Evolutionary conservation across 163 green algal species (phyloP).

Genomic region (Chlamydomonas reinhardtii): DNA sequence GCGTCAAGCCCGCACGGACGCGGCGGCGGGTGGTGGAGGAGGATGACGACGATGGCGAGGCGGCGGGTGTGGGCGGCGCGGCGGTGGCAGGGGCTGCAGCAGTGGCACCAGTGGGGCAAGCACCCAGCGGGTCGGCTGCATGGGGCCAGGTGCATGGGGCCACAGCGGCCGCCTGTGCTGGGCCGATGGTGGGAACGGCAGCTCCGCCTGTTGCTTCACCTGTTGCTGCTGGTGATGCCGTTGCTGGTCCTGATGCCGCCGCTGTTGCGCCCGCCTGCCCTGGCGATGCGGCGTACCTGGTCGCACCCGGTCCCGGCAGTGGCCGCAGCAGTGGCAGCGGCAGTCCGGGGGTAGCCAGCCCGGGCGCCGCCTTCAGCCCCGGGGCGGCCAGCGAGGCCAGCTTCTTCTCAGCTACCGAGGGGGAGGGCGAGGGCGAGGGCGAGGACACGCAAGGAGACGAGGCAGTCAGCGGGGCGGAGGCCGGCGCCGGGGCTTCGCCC

Average conservation of each 20-base stretch:
- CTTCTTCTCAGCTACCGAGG: background rate
- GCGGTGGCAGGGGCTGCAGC: too few relatives aligned
- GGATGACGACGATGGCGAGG: background rate
- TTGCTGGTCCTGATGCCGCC: background rate
- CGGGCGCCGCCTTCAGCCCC: background rate
- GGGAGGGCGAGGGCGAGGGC: background rate
- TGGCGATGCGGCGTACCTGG: too few relatives aligned
- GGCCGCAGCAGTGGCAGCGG: too few relatives aligned
- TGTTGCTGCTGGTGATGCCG: background rate
- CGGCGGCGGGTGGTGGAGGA: background rate
- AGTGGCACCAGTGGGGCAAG: too few relatives aligned
- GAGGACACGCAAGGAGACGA: background rate
- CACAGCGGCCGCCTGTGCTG: too few relatives aligned
- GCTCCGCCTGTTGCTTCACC: background rate
- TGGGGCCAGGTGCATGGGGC: too few relatives aligned
- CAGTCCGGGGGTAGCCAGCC: background rate
- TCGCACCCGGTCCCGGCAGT: too few relatives aligned
- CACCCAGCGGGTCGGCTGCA: too few relatives aligned
- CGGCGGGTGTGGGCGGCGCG: too few relatives aligned
- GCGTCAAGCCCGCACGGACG: background rate
- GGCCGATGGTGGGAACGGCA: too few relatives aligned
- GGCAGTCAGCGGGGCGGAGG: background rate
- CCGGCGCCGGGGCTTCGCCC: background rate
- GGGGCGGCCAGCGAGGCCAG: background rate
- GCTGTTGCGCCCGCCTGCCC: too few relatives aligned